Evolutionary conservation across 192 early-diverging fungal species (phyloP).

Genomic region (Coemansia sp.): DNA sequence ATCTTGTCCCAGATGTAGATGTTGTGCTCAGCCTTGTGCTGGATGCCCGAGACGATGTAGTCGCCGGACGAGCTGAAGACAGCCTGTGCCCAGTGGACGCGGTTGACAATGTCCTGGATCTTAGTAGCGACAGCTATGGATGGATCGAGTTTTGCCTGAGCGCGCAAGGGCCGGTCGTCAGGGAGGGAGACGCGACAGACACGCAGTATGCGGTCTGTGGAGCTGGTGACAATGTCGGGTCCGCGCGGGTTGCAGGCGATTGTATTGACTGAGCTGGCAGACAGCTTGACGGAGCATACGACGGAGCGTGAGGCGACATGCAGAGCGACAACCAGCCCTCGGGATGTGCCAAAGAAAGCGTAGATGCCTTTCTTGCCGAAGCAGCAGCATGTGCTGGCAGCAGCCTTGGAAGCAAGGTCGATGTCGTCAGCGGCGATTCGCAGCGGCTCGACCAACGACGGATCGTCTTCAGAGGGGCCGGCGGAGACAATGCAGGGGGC

Average conservation of each 20-base stretch:
- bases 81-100: conserved; percentile 83
- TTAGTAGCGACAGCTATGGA: conserved; percentile 57
- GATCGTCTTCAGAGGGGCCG: not conserved
- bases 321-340: conserved; percentile 46
- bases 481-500: conserved; percentile 42
- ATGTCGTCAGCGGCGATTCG: conserved; percentile 21
- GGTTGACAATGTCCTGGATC: conserved; percentile 89
- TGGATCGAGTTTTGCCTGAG: conserved; percentile 16
- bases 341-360: conserved; percentile 34
- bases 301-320: conserved; percentile 19
- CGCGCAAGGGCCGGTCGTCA: conserved; percentile 9
- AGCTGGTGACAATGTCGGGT: conserved; percentile 74
- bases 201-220: conserved; percentile 76
- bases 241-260: conserved; percentile 45
- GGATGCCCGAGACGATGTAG: conserved; percentile 81
- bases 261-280: conserved; percentile 33
- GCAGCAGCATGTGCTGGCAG: conserved; percentile 47
- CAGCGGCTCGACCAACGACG: conserved; percentile 17
- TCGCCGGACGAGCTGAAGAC: conserved; percentile 87
- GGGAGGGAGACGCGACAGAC: conserved; percentile 57
- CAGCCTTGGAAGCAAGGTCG: conserved; percentile 38
- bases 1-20: conserved; percentile 94
- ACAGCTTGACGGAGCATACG: conserved; percentile 38
- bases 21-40: conserved; percentile 85
- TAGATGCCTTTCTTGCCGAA: conserved; percentile 55